These are phyloP conservation scores for Galerina marginata DNA, from an alignment of 768 basidiomycete genomes.

Conservation along the genomic window DNA sequence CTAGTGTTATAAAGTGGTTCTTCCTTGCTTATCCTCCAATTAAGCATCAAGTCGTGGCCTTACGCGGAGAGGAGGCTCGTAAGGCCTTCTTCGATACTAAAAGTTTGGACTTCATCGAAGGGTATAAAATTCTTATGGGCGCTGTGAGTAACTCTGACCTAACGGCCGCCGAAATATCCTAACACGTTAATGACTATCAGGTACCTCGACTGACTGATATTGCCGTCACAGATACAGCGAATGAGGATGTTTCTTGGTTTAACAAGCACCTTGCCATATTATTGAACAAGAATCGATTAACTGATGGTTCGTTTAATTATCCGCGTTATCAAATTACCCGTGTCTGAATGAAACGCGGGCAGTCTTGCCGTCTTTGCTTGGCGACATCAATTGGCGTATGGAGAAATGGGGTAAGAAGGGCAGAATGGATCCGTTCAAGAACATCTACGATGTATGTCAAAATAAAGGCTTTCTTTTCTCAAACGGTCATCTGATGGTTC, in stretches of 20 bases:
- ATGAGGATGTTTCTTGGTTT: slow-evolving; percentile 23
- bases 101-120: slow-evolving; percentile 34
- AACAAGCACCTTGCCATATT: slow-evolving; percentile 22
- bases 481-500: not conserved
- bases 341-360: no score
- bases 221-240: slow-evolving; percentile 10
- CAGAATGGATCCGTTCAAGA: slow-evolving; percentile 32
- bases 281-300: slow-evolving; percentile 22
- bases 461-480: no score
- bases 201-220: slow-evolving; percentile 31
- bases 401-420: slow-evolving; percentile 31
- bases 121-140: slow-evolving; percentile 40
- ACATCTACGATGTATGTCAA: slow-evolving; percentile 32
- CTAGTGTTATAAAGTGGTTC: not conserved
- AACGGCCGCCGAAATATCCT: not conserved
- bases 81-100: slow-evolving; percentile 37
- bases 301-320: slow-evolving; percentile 15
- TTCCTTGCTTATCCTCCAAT: not conserved
- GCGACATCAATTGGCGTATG: slow-evolving; percentile 30
- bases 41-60: slow-evolving; percentile 33
- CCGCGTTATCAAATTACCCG: no score
- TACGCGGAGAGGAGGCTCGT: slow-evolving; percentile 37
- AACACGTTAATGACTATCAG: not conserved
- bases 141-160: slow-evolving; percentile 22
- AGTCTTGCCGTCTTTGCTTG: slow-evolving; percentile 23